Evolutionary conservation across 495 filamentous ascomycete species (phyloP), one percentile per base, ranked within the genome.

Genomic region (Emericellopsis terricola): DNA sequence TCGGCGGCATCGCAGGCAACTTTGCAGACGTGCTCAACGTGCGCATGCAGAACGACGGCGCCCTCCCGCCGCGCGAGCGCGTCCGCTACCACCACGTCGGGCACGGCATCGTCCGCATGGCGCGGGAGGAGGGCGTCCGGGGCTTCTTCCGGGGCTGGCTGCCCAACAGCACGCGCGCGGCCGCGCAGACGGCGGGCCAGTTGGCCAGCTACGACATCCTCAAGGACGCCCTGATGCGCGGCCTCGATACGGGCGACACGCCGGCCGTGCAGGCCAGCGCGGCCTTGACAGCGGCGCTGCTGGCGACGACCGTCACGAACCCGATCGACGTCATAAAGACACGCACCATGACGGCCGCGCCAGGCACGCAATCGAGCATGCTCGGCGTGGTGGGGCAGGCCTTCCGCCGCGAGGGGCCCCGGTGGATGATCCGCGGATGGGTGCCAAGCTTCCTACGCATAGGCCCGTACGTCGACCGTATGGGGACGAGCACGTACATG

Each of bases 311-410:
- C 1, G 71, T 94, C 17, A 94, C 87, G 55, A 86, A 78, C 24
- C 89, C 89, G 0, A 83, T 94, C 8, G 89, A 97, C 49, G 89
- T 97, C 7, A 82, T 97, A 59, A 97, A 97, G 69, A 96, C 87
- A 18, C 63, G 89, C 2, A 71, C 94, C 20, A 97, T 97, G 89
- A 78, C 68, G 32, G 70, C 81, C 2, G n/a, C n/a, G n/a, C n/a
- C 81, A 2, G 64, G 65, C 19, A 62, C 58, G 36, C 71, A 65
- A 21, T 66, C 73, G 33, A 66, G 68, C 24, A 59, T 87, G n/a
- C 41, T 62, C 7, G 50, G 59, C 31, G 42, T 85, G 13, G 46
- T 91, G 42, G 50, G 56, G 4, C 74, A 83, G 26, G 78, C 86
- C 19, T 76, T 73, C 41, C 69, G 65, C 42, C 67, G 71, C 36